Conservation (phyloP, 2,329 filamentous ascomycete genomes). For the Drechslerella dactyloides region DNA sequence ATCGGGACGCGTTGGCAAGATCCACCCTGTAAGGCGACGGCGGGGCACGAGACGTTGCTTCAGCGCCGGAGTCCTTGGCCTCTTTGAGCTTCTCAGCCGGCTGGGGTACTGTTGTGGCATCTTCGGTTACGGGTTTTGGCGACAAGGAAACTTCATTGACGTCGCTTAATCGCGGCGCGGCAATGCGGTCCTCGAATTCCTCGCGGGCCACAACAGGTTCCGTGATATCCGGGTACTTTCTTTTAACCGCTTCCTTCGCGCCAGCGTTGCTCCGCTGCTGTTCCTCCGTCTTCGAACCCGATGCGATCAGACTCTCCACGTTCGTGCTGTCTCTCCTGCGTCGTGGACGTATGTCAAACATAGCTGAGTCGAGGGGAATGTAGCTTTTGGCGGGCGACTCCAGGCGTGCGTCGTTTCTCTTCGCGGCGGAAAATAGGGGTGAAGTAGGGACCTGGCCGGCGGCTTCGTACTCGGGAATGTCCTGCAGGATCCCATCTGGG, state of each 20-base stretch:
- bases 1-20: slow-evolving; percentile 56
- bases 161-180: slow-evolving; percentile 49
- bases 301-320: slow-evolving; percentile 22
- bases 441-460: slow-evolving; percentile 22
- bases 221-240: slow-evolving; percentile 21
- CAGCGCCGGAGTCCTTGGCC: slow-evolving; percentile 20
- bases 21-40: slow-evolving; percentile 45
- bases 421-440: slow-evolving; percentile 30
- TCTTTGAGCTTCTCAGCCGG: slow-evolving; percentile 21
- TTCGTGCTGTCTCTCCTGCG: slow-evolving; percentile 52
- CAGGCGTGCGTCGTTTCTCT: slow-evolving; percentile 20
- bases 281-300: slow-evolving; percentile 16
- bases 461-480: slow-evolving; percentile 24
- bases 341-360: slow-evolving; percentile 53
- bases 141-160: slow-evolving; percentile 47
- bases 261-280: not conserved
- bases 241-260: slow-evolving; percentile 18
- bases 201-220: slow-evolving; percentile 17
- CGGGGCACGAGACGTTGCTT: not conserved
- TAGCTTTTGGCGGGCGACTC: slow-evolving; percentile 51
- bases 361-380: slow-evolving; percentile 48
- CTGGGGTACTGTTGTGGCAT: not conserved
- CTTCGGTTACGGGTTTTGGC: slow-evolving; percentile 48
- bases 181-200: slow-evolving; percentile 15
- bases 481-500: slow-evolving; percentile 22